Evolutionary conservation across 2,329 filamentous ascomycete genomes (phyloP), one percentile per base, ranked within the genome.

Genomic region (Calonectria pseudoreteaudii): DNA sequence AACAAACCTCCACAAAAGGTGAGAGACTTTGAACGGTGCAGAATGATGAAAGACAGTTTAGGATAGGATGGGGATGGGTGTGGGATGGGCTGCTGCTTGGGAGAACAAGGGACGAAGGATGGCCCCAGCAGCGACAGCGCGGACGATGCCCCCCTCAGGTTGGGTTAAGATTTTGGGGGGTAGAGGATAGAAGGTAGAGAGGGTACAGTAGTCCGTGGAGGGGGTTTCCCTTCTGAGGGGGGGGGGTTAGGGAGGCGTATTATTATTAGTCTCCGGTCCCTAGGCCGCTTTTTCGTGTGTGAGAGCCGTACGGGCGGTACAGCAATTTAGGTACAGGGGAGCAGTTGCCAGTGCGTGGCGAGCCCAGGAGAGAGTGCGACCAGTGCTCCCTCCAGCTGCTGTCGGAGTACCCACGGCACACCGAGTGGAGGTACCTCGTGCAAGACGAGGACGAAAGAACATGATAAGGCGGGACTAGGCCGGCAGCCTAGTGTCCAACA

Each of bases 21-120:
- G 31, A 65, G 56, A 50, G 58, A 64, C 58, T 64, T 50, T 52
- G 31, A 52, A 36, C 31, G 56, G 47, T 62, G 44, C 44, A 30
- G 56, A 67, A 50, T 52, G 68, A 53, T 66, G 68, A 60, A 71
- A 66, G 60, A 49, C 36, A 50, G 68, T 50, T 58, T 71, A 41
- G 68, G 68, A 71, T 66, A 62, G 38, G 50, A 65, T 70, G 41
- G 56, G 56, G 56, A 62, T 62, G 56, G 34, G 52, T 56, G 52
- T 56, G 52, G 52, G 52, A 30, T 56, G 52, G 52, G 56, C 38
- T 62, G 56, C 38, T 62, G 26, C 56, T 62, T 44, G 38, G 47
- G 58, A 34, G 31, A 58, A 49, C 66, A 34, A 68, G 66, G 66
- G 36, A 68, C 66, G 56, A 31, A 62, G 53, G 67, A 36, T 50